Base-by-base conservation (phyloP, 2,329 filamentous ascomycete genomes). In the Trichothecium sympodiale region DNA sequence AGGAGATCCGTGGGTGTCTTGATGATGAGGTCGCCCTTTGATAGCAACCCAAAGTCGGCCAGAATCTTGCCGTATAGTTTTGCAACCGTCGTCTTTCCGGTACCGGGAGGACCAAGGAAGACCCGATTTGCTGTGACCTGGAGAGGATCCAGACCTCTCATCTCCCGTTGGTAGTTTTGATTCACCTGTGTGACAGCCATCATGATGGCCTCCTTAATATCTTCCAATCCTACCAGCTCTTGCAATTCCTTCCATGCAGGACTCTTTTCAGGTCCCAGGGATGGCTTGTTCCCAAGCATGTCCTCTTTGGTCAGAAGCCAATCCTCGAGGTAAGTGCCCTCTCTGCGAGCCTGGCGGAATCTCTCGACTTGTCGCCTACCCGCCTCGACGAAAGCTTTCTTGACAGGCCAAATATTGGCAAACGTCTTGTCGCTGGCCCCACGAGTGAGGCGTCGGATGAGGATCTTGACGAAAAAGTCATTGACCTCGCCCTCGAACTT, bases 61-160 rank as follows among this genome's bases (percentile, higher is more conserved):
- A 81, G 50, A 10, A 80, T 71, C 29, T 65, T 59, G 0, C 70
- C 76, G 44, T 80, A 80, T 0, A 80, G 52, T 43, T 76, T 77
- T 0, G 71, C 76, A 0, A 80, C 73, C 0, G 71, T 69, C 0
- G 75, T 80, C 46, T 80, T 80, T 0, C 77, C 76, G 1, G 76
- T 80, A 0, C 77, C 76, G 1, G 77, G 76, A 4, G 62, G 64
- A 1, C 77, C 77, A 2, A 79, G 49, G 40, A 81, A 77, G 13
- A 77, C 64, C 3, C 62, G 56, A 45, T 79, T 80, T 0, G 78
- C 56, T 2, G 61, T 67, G 17, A 66, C 63, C 27, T 69, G 52
- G 1, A 78, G 47, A 0, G 64, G 50, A 0, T 59, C 55, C 44
- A 69, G 56, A 39, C 77, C 74, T 1, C 60, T 35, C 0, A 79